Evolutionary conservation across 1,284 basidiomycete genomes (phyloP).

Genomic region (Moesziomyces sp.): DNA sequence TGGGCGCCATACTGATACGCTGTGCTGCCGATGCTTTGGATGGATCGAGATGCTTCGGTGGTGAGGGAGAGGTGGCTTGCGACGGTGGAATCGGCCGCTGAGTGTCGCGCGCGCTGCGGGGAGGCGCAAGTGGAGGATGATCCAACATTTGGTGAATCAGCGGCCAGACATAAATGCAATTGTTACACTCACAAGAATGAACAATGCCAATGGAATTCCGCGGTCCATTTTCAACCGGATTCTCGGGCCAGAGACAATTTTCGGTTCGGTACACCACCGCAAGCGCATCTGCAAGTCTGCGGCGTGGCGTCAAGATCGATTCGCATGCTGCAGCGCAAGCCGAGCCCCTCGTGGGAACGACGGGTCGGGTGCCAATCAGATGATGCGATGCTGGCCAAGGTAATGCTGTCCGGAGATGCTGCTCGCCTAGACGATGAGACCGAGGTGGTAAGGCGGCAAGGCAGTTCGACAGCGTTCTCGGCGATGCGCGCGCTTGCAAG

Average conservation of each 20-base stretch:
- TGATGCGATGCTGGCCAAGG: no score
- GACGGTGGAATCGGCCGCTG: not conserved
- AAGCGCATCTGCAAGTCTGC: not conserved
- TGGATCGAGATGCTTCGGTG: no score
- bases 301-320: not conserved
- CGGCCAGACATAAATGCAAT: not conserved
- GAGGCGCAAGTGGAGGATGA: conserved; percentile 15
- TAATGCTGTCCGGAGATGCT: no score
- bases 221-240: not conserved
- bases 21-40: conserved; percentile 1
- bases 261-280: no score
- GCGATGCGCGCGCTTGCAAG: no score
- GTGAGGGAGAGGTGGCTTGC: no score
- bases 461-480: no score
- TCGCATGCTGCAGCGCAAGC: not conserved
- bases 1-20: conserved; percentile 22
- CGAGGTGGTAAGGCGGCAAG: no score
- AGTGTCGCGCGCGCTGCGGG: not conserved
- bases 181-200: not conserved
- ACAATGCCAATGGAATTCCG: not conserved
- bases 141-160: conserved; percentile 8
- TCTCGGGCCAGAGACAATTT: not conserved
- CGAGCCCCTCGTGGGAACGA: no score
- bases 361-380: no score
- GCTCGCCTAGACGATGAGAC: no score